These are phyloP conservation scores for Geosmithia morbida DNA, from an alignment of 2,329 filamentous ascomycete genomes.

Conservation along the genomic window DNA sequence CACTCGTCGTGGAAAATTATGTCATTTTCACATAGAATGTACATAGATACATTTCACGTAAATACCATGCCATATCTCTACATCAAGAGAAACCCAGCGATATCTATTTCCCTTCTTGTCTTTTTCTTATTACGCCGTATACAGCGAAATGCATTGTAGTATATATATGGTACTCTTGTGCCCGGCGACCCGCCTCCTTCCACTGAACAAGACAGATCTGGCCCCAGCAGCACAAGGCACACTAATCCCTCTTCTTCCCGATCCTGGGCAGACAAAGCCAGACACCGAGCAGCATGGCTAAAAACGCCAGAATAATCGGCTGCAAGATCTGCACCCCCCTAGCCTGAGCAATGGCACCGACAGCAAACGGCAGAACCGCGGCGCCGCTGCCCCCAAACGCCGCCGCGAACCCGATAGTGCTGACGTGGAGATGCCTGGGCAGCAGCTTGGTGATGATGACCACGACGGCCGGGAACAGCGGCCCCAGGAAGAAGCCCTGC, in stretches of 20 bases:
- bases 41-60: too few species aligned
- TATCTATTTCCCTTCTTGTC: too few species aligned
- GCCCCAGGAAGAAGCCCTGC: constrained; percentile 68
- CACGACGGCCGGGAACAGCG: constrained; percentile 60
- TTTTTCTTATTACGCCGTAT: too few species aligned
- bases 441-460: constrained; percentile 55
- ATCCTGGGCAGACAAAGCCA: constrained; percentile 29
- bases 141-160: too few species aligned
- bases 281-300: constrained; percentile 25
- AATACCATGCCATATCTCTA: too few species aligned
- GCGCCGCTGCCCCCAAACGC: constrained; percentile 63
- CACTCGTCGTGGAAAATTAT: too few species aligned
- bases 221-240: too few species aligned
- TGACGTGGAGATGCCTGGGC: constrained; percentile 58
- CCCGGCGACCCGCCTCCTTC: too few species aligned
- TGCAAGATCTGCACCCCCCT: constrained; percentile 41
- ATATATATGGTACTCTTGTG: too few species aligned
- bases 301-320: constrained; percentile 36
- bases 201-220: too few species aligned
- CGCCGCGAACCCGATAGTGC: constrained; percentile 62
- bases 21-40: too few species aligned
- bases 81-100: too few species aligned
- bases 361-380: constrained; percentile 48
- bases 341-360: constrained; percentile 48
- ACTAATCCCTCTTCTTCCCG: constrained; percentile 17